Conservation (phyloP, 192 early-diverging fungal genomes). For the Phlyctochytrium arcticum region DNA sequence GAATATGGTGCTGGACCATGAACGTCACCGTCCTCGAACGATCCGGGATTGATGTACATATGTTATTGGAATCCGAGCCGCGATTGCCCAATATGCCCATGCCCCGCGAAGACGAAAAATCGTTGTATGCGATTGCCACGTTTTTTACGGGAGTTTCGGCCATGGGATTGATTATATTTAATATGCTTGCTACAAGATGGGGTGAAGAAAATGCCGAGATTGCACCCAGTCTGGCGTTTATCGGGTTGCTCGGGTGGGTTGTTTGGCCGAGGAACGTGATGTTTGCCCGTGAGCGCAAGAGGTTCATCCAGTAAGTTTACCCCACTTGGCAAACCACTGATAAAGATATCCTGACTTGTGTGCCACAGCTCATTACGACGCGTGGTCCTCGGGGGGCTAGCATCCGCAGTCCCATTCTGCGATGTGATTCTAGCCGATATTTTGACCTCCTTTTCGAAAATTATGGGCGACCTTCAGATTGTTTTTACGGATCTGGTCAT, state of each 20-base stretch:
- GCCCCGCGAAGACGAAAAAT: neutral
- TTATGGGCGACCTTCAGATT: constrained; percentile 77
- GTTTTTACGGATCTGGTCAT: constrained; percentile 54
- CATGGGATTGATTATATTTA: constrained; percentile 21
- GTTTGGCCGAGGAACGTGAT: constrained; percentile 16
- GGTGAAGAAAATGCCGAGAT: constrained; percentile 37
- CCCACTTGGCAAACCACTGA: neutral
- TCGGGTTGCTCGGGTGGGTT: constrained; percentile 15
- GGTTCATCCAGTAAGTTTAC: constrained; percentile 29
- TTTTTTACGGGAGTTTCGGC: constrained; percentile 21
- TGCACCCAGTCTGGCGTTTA: constrained; percentile 32
- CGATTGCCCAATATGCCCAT: neutral
- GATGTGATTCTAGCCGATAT: constrained; percentile 95
- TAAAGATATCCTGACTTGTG: neutral
- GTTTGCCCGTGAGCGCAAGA: constrained; percentile 32
- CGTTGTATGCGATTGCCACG: constrained; percentile 34
- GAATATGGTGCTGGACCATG: constrained; percentile 45
- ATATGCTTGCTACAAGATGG: constrained; percentile 6
- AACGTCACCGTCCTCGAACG: constrained; percentile 41
- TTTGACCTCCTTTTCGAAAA: constrained; percentile 86
- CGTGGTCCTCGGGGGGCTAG: constrained; percentile 33
- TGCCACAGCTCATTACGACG: constrained; percentile 35
- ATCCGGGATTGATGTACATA: constrained; percentile 29
- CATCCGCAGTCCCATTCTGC: constrained; percentile 38
- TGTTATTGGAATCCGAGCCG: constrained; percentile 16